These are phyloP conservation scores for Penicillium verrucosum DNA, from an alignment of 2,329 filamentous ascomycete species.

Conservation along the genomic window DNA sequence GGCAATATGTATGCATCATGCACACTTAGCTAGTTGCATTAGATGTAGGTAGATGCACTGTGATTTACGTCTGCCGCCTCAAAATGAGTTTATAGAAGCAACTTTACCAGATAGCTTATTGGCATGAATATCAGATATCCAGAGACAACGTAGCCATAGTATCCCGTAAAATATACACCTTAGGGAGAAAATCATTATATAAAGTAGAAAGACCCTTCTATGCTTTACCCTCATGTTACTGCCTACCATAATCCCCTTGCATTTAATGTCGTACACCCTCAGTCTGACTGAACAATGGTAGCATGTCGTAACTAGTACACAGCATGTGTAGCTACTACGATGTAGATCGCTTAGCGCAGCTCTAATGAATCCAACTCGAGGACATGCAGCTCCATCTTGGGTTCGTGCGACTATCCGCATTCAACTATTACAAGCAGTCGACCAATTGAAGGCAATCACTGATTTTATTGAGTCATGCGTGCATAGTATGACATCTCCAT, in stretches of 20 bases:
- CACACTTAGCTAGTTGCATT: background rate
- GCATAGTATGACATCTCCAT: background rate
- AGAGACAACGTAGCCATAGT: background rate
- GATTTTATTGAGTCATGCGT: background rate
- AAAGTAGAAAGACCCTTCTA: background rate
- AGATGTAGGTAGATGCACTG: background rate
- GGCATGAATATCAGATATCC: background rate
- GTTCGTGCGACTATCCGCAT: background rate
- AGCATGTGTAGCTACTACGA: background rate
- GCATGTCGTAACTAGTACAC: background rate
- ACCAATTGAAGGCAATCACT: background rate
- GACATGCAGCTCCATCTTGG: background rate
- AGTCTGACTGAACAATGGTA: background rate
- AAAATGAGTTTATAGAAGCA: background rate
- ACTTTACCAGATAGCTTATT: background rate
- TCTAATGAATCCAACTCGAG: background rate
- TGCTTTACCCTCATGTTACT: background rate
- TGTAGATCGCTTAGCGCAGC: background rate
- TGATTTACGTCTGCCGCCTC: background rate
- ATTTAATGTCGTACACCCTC: background rate
- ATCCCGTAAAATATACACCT: background rate
- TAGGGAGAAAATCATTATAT: background rate
- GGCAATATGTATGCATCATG: background rate
- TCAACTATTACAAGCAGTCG: background rate
- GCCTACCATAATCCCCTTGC: background rate